phyloP scores from a whole-genome alignment of 805 yeast genomes.

The Naumovozyma castellii region DNA sequence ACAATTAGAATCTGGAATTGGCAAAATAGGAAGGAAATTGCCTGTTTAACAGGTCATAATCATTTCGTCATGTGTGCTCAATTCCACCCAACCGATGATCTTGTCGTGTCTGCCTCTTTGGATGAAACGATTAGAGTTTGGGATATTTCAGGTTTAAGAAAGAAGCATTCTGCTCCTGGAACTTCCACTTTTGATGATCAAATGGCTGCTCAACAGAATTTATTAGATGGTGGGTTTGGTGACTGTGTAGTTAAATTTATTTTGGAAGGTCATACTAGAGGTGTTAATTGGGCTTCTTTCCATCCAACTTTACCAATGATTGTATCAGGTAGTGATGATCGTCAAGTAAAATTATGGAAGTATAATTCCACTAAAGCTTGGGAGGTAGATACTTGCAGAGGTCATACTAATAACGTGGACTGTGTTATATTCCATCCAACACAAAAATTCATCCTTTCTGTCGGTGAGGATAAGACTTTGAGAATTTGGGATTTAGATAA shows the following conservation, averaged over 20 bases:
- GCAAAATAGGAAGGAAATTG: conserved; percentile 97
- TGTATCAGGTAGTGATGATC: conserved; percentile 93
- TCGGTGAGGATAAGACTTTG: conserved; percentile 91
- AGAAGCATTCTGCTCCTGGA: conserved; percentile 85
- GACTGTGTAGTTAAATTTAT: conserved; percentile 94
- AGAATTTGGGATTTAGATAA: conserved; percentile 95
- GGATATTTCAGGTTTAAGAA: conserved; percentile 93
- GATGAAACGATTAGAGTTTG: conserved; percentile 99
- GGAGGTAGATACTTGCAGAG: conserved; percentile 98
- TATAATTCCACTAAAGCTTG: conserved; percentile 96
- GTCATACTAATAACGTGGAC: conserved; percentile 89
- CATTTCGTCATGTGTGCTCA: conserved; percentile 98
- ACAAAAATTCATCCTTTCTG: conserved; percentile 79
- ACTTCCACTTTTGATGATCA: conserved; percentile 36
- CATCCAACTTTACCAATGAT: conserved; percentile 94
- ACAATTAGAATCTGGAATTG: conserved; percentile 99
- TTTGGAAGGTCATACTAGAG: conserved; percentile 95
- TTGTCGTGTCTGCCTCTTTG: conserved; percentile 88
- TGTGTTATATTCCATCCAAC: conserved; percentile 87
- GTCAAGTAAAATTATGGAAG: conserved; percentile 92
- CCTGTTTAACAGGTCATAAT: conserved; percentile 94
- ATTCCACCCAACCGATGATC: conserved; percentile 91
- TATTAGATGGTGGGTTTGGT: conserved; percentile 90
- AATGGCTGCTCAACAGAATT: conserved; percentile 45
- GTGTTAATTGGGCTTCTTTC: conserved; percentile 97